phyloP scores from a whole-genome alignment of 2,329 filamentous ascomycete species.

The Fusarium solani-melongenae region DNA sequence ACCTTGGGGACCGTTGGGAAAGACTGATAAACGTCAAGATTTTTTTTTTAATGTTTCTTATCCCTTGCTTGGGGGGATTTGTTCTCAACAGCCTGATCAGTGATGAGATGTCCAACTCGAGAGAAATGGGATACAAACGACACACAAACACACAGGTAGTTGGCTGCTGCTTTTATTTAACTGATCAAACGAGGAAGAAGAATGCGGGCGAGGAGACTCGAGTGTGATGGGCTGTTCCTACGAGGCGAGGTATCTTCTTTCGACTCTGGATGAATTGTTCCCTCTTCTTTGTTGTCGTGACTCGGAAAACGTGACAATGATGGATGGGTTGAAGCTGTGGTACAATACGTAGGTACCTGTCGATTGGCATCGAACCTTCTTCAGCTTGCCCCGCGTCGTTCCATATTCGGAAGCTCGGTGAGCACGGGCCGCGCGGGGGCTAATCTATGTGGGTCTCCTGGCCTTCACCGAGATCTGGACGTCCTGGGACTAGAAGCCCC shows the following conservation, averaged over 20 bases:
- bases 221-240: background rate
- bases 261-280: background rate
- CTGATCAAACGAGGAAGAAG: background rate
- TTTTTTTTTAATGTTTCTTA: background rate
- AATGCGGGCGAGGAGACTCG: background rate
- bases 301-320: constrained; percentile 5
- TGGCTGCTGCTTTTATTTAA: background rate
- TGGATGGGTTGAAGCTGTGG: background rate
- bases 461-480: constrained; percentile 8
- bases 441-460: background rate
- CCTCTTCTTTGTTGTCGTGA: constrained; percentile 14
- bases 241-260: background rate
- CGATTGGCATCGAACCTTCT: background rate
- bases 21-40: background rate
- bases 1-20: background rate
- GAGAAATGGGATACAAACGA: background rate
- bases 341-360: background rate
- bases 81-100: background rate
- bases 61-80: background rate
- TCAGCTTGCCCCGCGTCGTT: background rate
- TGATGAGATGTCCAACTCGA: background rate
- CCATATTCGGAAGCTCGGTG: constrained; percentile 10
- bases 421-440: constrained; percentile 1
- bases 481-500: background rate
- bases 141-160: background rate